A percentile compares a stretch with the other conserved stretches of the same genome.
Evolutionary conservation across 345 rosid genomes (phyloP).

Genomic region (Luvunga scandens): DNA sequence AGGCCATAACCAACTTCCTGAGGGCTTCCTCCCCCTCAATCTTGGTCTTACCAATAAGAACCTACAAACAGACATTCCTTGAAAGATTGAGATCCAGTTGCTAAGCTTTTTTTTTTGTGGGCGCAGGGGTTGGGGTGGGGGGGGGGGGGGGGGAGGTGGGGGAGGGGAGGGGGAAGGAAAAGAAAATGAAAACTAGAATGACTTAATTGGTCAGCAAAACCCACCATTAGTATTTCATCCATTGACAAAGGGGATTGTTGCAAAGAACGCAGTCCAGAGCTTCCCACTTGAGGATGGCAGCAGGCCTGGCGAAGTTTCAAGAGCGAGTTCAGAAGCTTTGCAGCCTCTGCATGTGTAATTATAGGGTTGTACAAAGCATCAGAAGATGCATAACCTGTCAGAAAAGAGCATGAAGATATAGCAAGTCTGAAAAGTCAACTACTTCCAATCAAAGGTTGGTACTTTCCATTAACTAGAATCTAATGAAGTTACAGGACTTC

Average conservation of each 20-base stretch:
- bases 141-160: too few species aligned
- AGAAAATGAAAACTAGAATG: background rate
- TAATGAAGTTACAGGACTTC: slow-evolving; percentile 24
- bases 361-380: slow-evolving; percentile 42
- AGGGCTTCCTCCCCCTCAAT: slow-evolving; percentile 94
- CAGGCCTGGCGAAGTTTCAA: slow-evolving; percentile 99
- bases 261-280: slow-evolving; percentile 85
- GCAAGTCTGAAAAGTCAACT: slow-evolving; percentile 1
- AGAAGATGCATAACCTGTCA: slow-evolving; percentile 47
- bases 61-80: slow-evolving; percentile 40
- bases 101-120: background rate
- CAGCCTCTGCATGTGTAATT: slow-evolving; percentile 81
- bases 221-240: slow-evolving; percentile 87
- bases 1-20: slow-evolving; percentile 73
- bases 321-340: slow-evolving; percentile 81
- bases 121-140: too few species aligned
- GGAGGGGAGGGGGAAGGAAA: too few species aligned
- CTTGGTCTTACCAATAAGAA: slow-evolving; percentile 91
- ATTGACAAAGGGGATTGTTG: slow-evolving; percentile 95
- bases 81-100: slow-evolving; percentile 19
- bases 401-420: slow-evolving; percentile 4
- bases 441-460: background rate
- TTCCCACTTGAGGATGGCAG: slow-evolving; percentile 99
- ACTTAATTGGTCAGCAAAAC: slow-evolving; percentile 14
- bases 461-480: slow-evolving; percentile 5